Evolutionary conservation across 2,329 filamentous ascomycete genomes (phyloP), one percentile per base, ranked within the genome.

Genomic region (Juglanconis sp.): DNA sequence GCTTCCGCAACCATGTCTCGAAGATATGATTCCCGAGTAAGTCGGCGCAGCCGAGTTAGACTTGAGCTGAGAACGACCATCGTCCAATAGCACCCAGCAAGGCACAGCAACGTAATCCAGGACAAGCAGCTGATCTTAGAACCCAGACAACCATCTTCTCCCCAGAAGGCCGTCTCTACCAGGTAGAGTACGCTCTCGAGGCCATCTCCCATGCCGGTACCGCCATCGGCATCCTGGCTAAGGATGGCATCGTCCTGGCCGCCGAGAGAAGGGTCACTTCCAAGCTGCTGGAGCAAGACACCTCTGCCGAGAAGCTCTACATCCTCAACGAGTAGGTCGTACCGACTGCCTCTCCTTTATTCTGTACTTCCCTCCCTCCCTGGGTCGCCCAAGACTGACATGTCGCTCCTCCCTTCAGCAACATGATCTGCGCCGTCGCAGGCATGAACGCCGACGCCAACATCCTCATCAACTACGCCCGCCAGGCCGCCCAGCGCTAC

Each of bases 391-490:
- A 36, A 53, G 61, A 44, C 64, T 67, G 60, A 68, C 46, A 36
- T 13, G 31, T 47, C 34, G 8, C 24, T 56, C 53, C 7, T 6
- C 17, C 31, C 31, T 46, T 11, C 67, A 98, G 94, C 81, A 99
- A 99, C 83, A 99, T 99, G 96, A 98, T 99, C 78, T 97, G 93
- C 78, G 95, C 95, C 64, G 95, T 99, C 63, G 95, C 95, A 70
- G 95, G 95, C 73, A 98, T 99, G 94, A 99, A 93, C 50, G 95
- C 95, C 72, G 95, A 99, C 74, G 95, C 95, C 76, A 99, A 99
- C 82, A 99, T 99, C 77, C 92, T 99, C 75, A 99, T 99, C 87
- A 99, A 99, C 84, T 97, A 96, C 79, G 96, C 95, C 74, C 92
- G 95, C 70, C 92, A 96, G 85, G 90, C 91, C 71, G 95, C 95